These are phyloP conservation scores for Jamesozyma jinghongensis DNA, from an alignment of 805 yeast species.

Conservation along the genomic window DNA sequence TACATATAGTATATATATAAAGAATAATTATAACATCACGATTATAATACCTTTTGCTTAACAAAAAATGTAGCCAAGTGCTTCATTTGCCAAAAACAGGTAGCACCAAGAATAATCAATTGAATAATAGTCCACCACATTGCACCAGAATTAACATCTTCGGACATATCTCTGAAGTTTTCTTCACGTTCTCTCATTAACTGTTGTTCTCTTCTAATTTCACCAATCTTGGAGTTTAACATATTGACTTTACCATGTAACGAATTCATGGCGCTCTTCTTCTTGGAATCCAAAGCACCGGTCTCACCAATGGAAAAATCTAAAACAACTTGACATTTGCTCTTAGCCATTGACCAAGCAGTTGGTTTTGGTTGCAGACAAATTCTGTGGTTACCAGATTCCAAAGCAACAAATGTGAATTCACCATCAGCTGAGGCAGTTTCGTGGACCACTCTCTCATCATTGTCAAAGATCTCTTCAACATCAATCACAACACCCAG, in stretches of 20 bases:
- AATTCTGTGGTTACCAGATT: conserved; percentile 70
- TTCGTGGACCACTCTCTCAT: conserved; percentile 66
- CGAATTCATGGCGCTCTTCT: conserved; percentile 45
- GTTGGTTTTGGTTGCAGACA: conserved; percentile 46
- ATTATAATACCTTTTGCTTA: conserved; percentile 49
- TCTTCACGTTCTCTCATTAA: conserved; percentile 70
- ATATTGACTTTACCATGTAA: conserved; percentile 50
- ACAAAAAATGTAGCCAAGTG: conserved; percentile 70
- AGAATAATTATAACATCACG: background rate
- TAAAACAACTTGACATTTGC: conserved; percentile 41
- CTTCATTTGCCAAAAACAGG: conserved; percentile 66
- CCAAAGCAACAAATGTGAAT: conserved; percentile 64
- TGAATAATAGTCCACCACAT: conserved; percentile 69
- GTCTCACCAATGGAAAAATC: conserved; percentile 64
- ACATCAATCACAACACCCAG: conserved; percentile 36
- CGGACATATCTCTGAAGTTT: conserved; percentile 60
- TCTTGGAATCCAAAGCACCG: conserved; percentile 56
- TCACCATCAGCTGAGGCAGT: conserved; percentile 57
- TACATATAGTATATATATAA: background rate
- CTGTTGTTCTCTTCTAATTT: conserved; percentile 57
- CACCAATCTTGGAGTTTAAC: conserved; percentile 47
- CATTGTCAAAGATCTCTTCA: conserved; percentile 66
- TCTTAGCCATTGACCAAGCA: conserved; percentile 57
- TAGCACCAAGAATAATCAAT: conserved; percentile 50
- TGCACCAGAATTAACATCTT: conserved; percentile 58